Percentiles rank a stretch among this genome's conserved stretches.
Conservation (phyloP, 257 asterid genomes). For the Anisodus tanguticus region DNA sequence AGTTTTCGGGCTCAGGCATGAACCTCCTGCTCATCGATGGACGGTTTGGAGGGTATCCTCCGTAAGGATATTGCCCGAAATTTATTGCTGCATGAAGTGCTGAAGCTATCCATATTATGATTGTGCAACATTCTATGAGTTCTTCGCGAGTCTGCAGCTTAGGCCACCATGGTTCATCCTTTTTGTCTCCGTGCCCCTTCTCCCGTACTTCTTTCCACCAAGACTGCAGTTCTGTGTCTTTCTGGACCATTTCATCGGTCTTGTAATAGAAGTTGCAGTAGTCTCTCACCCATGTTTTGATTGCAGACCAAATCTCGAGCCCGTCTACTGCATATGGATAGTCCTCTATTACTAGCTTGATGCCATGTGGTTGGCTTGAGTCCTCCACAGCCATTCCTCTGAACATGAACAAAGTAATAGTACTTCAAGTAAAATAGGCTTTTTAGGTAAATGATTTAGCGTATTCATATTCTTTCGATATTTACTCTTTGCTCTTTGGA, state of each 20-base stretch:
- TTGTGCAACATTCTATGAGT: conserved; percentile 67
- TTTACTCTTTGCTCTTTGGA: not conserved
- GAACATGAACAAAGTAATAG: not conserved
- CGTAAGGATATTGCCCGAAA: conserved; percentile 77
- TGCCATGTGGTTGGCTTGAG: conserved; percentile 59
- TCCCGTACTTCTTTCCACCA: conserved; percentile 85
- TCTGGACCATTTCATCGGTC: conserved; percentile 47
- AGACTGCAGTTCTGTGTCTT: conserved; percentile 65
- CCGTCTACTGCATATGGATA: conserved; percentile 92
- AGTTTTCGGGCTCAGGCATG: conserved; percentile 60
- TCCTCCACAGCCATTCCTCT: conserved; percentile 76
- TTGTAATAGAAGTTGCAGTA: conserved; percentile 73
- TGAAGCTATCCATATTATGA: conserved; percentile 76
- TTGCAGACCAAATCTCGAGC: conserved; percentile 78
- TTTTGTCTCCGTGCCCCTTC: conserved; percentile 75
- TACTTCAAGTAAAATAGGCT: not conserved
- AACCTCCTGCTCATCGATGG: conserved; percentile 70
- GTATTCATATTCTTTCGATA: not conserved
- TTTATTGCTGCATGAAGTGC: conserved; percentile 88
- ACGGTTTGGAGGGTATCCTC: conserved; percentile 74
- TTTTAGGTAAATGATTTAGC: not conserved
- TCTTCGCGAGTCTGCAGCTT: conserved; percentile 63
- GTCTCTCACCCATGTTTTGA: conserved; percentile 69
- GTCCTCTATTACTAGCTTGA: conserved; percentile 67
- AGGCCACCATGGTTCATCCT: conserved; percentile 79